Conservation (phyloP, 306 rosid species). For the Abrus pulchellus region DNA sequence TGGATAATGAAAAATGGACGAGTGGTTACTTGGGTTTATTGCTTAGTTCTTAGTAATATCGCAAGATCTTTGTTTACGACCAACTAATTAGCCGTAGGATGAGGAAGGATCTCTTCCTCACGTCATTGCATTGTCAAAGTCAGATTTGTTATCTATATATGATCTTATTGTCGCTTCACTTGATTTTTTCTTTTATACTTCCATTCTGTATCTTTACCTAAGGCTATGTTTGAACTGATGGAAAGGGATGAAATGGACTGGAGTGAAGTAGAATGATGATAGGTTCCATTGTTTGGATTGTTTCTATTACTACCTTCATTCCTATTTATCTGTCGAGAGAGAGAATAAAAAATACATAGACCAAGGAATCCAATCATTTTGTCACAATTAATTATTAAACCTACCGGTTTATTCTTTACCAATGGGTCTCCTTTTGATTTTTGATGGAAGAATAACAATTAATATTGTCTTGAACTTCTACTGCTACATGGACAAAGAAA, state of each 20-base stretch:
- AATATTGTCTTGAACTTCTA: no score
- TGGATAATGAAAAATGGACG: not conserved
- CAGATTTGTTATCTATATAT: not conserved
- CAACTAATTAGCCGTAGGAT: conserved; percentile 16
- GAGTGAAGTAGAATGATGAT: not conserved
- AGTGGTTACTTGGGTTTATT: conserved; percentile 29
- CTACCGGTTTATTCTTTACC: no score
- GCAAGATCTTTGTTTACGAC: conserved; percentile 17
- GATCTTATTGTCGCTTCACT: conserved; percentile 32
- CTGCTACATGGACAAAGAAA: no score
- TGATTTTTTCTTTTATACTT: conserved; percentile 22
- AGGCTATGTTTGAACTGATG: conserved; percentile 1
- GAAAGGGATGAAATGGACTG: not conserved
- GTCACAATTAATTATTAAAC: no score
- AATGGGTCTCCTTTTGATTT: no score
- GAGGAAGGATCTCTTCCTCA: not conserved
- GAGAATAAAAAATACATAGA: no score
- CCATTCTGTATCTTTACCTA: not conserved
- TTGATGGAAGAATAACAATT: no score
- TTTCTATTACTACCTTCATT: not conserved
- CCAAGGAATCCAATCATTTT: no score
- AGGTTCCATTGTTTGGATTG: conserved; percentile 12
- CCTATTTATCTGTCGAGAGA: no score
- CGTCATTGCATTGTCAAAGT: not conserved
- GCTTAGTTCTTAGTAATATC: not conserved